Evolutionary conservation across 352 stramenopile genomes (phyloP).

Genomic region (Globisporangium barbulae): DNA sequence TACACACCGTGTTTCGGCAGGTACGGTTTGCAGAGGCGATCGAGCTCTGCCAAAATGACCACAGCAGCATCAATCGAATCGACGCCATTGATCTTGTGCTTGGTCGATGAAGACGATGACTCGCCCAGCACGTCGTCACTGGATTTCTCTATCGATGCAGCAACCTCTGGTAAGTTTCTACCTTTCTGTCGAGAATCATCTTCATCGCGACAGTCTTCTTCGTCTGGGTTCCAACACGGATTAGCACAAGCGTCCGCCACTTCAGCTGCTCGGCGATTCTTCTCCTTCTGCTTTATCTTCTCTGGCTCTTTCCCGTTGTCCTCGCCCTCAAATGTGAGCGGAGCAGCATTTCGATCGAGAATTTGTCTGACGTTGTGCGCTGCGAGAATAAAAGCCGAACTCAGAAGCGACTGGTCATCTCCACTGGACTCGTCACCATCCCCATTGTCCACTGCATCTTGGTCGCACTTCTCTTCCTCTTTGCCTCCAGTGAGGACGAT

Average conservation of each 20-base stretch:
- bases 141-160: slow-evolving; percentile 1
- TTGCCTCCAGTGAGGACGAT: slow-evolving; percentile 84
- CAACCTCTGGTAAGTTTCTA: background rate
- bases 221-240: slow-evolving; percentile 24
- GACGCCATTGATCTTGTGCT: background rate
- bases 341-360: background rate
- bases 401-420: background rate
- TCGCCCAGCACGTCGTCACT: background rate
- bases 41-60: slow-evolving; percentile 76
- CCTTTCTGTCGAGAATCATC: slow-evolving; percentile 17
- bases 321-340: background rate
- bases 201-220: slow-evolving; percentile 47
- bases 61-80: slow-evolving; percentile 41
- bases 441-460: slow-evolving; percentile 14
- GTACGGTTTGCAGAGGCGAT: slow-evolving; percentile 57
- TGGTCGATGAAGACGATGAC: background rate
- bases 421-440: background rate
- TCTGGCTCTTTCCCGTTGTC: background rate
- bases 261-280: slow-evolving; percentile 4
- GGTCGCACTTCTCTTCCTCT: slow-evolving; percentile 42
- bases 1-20: slow-evolving; percentile 34
- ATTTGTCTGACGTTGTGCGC: slow-evolving; percentile 10
- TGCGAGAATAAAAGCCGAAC: slow-evolving; percentile 10
- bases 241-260: background rate
- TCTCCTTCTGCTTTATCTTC: slow-evolving; percentile 10